A percentile compares a stretch with the other conserved stretches of the same genome.
These are phyloP conservation scores for Excoecaria agallocha DNA, from an alignment of 345 rosid species.

Conservation along the genomic window DNA sequence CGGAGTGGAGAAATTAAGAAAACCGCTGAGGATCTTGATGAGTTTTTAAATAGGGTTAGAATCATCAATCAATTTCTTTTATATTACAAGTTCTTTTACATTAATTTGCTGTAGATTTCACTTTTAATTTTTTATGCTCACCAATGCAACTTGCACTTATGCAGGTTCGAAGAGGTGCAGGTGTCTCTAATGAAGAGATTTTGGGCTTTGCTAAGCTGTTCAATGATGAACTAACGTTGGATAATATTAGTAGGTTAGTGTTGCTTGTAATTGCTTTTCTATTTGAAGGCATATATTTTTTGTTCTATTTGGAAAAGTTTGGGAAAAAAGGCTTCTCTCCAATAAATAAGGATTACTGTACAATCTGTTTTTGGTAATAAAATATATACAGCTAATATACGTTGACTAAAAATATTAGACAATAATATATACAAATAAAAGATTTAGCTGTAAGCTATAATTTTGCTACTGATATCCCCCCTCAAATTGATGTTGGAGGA, in stretches of 20 bases:
- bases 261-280: constrained; percentile 1
- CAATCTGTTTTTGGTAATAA: too few species aligned
- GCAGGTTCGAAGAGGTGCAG: constrained; percentile 88
- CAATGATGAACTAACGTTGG: constrained; percentile 93
- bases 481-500: too few species aligned
- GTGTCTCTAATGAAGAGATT: constrained; percentile 93
- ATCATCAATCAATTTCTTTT: background rate
- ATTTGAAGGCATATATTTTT: background rate
- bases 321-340: too few species aligned
- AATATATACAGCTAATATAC: too few species aligned
- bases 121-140: background rate
- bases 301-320: too few species aligned
- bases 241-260: constrained; percentile 86
- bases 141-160: background rate
- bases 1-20: constrained; percentile 57
- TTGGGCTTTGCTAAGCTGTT: constrained; percentile 93
- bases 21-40: constrained; percentile 60
- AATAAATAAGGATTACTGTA: too few species aligned
- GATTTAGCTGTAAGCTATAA: too few species aligned
- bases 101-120: background rate
- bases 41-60: constrained; percentile 16
- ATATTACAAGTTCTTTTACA: background rate
- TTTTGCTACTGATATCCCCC: too few species aligned
- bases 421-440: too few species aligned
- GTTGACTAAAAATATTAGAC: too few species aligned